Conservation (phyloP, 1,139 yeast species). For the Magnusiomyces suaveolens region DNA sequence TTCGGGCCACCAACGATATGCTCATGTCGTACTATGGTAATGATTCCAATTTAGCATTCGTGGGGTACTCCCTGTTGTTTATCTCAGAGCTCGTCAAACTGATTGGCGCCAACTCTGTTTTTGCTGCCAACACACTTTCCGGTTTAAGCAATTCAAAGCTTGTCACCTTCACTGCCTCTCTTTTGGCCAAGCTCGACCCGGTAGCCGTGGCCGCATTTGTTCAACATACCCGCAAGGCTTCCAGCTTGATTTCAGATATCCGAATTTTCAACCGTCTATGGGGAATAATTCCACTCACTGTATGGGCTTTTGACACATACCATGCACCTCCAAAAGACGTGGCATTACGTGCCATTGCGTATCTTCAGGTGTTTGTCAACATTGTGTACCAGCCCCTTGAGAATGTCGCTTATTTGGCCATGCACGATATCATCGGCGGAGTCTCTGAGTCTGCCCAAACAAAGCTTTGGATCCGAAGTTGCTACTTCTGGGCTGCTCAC, state of each 20-base stretch:
- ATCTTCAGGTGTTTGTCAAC: slow-evolving; percentile 32
- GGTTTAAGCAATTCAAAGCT: neutral
- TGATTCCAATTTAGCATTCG: slow-evolving; percentile 22
- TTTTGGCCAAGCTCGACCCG: no score
- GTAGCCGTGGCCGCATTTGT: slow-evolving; percentile 14
- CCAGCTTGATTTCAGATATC: slow-evolving; percentile 31
- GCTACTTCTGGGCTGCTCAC: slow-evolving; percentile 36
- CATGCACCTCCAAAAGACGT: slow-evolving; percentile 23
- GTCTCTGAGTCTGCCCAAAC: slow-evolving; percentile 21
- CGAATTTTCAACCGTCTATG: slow-evolving; percentile 35
- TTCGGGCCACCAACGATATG: slow-evolving; percentile 8
- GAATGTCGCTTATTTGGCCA: slow-evolving; percentile 35
- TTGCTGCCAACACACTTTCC: neutral
- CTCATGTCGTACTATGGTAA: slow-evolving; percentile 10
- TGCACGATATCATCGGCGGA: slow-evolving; percentile 31
- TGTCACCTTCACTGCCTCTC: neutral
- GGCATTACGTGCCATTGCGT: slow-evolving; percentile 25
- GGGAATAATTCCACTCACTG: slow-evolving; percentile 31
- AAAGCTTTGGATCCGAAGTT: slow-evolving; percentile 34
- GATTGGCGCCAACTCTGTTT: neutral
- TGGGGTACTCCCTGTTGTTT: slow-evolving; percentile 26
- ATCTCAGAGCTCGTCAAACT: slow-evolving; percentile 18
- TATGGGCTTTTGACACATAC: slow-evolving; percentile 30
- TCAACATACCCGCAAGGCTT: slow-evolving; percentile 23
- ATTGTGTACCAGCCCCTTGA: slow-evolving; percentile 35